These are phyloP conservation scores for Evansstolkia leycettana DNA, from an alignment of 495 filamentous ascomycete species.

Conservation along the genomic window DNA sequence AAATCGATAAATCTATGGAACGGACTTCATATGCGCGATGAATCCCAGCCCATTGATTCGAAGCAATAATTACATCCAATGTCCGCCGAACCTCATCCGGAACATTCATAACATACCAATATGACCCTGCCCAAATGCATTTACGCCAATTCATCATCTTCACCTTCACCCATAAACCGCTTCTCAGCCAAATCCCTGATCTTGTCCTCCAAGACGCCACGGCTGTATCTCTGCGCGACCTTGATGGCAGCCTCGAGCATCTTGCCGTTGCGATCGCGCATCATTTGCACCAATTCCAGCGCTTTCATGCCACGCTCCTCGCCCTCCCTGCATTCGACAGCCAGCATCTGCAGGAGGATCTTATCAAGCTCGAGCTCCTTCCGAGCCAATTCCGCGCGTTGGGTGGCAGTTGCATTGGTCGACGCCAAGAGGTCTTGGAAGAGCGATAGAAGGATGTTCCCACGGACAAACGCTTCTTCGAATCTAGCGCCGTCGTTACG, in stretches of 20 bases:
- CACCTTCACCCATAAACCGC: constrained; percentile 43
- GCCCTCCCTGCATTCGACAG: constrained; percentile 77
- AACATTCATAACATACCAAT: no score
- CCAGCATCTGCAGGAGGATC: constrained; percentile 77
- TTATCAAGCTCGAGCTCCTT: constrained; percentile 78
- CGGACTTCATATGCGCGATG: no score
- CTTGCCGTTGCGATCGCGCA: constrained; percentile 65
- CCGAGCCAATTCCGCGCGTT: constrained; percentile 55
- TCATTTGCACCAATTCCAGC: constrained; percentile 67
- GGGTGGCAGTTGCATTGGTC: constrained; percentile 44
- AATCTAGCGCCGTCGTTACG: constrained; percentile 35
- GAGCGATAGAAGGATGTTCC: constrained; percentile 55
- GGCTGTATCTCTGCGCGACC: constrained; percentile 67
- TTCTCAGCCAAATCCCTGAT: constrained; percentile 66
- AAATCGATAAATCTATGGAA: no score
- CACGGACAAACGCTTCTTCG: constrained; percentile 71
- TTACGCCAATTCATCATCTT: constrained; percentile 39
- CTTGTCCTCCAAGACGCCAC: constrained; percentile 70
- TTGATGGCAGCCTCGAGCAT: constrained; percentile 81
- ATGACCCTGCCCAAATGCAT: no score
- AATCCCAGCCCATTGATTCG: no score
- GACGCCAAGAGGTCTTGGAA: constrained; percentile 53
- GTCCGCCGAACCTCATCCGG: no score
- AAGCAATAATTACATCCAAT: no score
- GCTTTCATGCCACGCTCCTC: constrained; percentile 92